Evolutionary conservation across 2,329 filamentous ascomycete species (phyloP), one percentile per base, ranked within the genome.

Genomic region (Emergomyces orientalis): DNA sequence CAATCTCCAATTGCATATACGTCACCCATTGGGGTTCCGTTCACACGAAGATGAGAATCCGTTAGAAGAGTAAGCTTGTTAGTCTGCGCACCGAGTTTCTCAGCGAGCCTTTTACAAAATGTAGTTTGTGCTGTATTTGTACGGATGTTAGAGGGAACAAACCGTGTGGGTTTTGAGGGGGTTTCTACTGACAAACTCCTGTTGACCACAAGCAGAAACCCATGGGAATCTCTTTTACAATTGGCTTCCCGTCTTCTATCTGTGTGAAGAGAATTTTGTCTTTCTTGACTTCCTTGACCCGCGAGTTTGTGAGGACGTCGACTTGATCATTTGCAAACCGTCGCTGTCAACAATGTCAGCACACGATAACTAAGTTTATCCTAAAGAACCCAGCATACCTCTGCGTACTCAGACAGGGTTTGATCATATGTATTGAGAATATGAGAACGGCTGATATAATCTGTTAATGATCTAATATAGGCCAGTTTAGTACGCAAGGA

Each of bases 381-480:
- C 11, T 13, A 22, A 39, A 52, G 22, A 41, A 7, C n/a, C 60
- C 45, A 25, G 64, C 70, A 62, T 72, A 79, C 78, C 77, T 99
- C 94, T 25, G 94, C 93, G 73, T 95, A 99, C 72, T 87, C 86
- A 13, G 92, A 97, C 1, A 99, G 82, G 0, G 91, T 88, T 77
- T 99, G 94, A 67, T 99, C 94, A 73, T 99, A 99, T 0, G 94
- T 99, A 78, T 99, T 99, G 37, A 99, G 81, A 66, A 99, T 99
- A 70, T 99, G 94, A 49, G 89, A 87, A 64, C 94, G 86, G 70
- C 91, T 57, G 11, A 41, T 39, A 41, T 27, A 25, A 56, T 25
- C n/a, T 2, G 22, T 57, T 17, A 57, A 41, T 39, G 41, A 25
- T 39, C 11, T 22, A 41, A 57, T 25, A 25, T 13, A 25, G 9